These are phyloP conservation scores for Primulina eburnea DNA, from an alignment of 257 asterid species.

Conservation along the genomic window DNA sequence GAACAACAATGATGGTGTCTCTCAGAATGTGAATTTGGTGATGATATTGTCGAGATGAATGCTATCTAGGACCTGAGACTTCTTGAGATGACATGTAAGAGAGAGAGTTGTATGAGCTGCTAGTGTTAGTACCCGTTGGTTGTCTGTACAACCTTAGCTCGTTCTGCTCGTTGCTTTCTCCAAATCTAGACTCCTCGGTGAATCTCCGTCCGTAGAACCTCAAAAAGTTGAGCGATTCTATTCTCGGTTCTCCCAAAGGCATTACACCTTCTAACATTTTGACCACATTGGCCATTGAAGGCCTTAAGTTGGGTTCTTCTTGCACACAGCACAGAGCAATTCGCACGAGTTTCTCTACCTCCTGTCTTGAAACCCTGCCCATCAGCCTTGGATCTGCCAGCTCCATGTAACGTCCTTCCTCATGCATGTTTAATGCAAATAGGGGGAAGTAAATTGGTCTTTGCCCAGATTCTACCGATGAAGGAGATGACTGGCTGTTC, in stretches of 20 bases:
- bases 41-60: background rate
- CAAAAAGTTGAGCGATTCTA: slow-evolving; percentile 61
- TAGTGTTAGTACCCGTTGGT: slow-evolving; percentile 23
- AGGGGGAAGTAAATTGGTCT: slow-evolving; percentile 60
- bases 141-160: slow-evolving; percentile 30
- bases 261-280: slow-evolving; percentile 78
- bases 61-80: slow-evolving; percentile 78
- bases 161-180: slow-evolving; percentile 29
- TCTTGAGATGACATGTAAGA: slow-evolving; percentile 66
- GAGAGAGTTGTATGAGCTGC: slow-evolving; percentile 40
- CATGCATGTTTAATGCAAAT: slow-evolving; percentile 76
- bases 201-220: slow-evolving; percentile 79
- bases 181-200: slow-evolving; percentile 50
- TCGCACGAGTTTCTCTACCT: slow-evolving; percentile 67
- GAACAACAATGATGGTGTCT: background rate
- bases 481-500: slow-evolving; percentile 26
- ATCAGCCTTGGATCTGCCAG: slow-evolving; percentile 63
- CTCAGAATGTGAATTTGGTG: background rate
- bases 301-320: slow-evolving; percentile 72
- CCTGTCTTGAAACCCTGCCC: slow-evolving; percentile 47
- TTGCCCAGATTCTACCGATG: slow-evolving; percentile 31
- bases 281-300: slow-evolving; percentile 65
- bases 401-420: slow-evolving; percentile 52
- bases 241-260: slow-evolving; percentile 53
- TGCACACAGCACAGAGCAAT: slow-evolving; percentile 83